phyloP scores from a whole-genome alignment of 2,329 filamentous ascomycete species.

The Calonectria pseudoreteaudii region DNA sequence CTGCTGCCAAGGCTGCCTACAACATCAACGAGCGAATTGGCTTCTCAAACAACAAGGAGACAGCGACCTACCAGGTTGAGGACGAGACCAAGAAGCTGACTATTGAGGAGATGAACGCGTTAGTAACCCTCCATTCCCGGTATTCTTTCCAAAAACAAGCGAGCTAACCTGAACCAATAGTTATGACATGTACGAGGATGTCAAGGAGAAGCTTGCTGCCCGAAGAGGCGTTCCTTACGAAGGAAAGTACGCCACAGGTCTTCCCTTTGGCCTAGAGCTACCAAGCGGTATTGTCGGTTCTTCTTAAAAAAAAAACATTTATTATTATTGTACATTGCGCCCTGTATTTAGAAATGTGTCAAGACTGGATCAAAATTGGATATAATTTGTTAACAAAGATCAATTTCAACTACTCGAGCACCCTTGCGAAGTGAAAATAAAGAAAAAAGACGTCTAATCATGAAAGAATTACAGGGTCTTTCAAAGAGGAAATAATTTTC shows the following conservation, averaged over 20 bases:
- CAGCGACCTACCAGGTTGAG: constrained; percentile 69
- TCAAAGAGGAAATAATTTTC: background rate
- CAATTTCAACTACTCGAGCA: background rate
- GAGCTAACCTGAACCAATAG: constrained; percentile 40
- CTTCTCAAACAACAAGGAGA: constrained; percentile 71
- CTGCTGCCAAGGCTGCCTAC: constrained; percentile 67
- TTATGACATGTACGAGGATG: constrained; percentile 70
- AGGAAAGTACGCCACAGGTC: constrained; percentile 12
- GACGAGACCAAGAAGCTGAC: constrained; percentile 72
- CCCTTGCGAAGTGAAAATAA: background rate
- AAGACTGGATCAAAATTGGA: background rate
- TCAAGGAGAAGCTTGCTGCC: constrained; percentile 60
- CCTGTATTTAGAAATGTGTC: background rate
- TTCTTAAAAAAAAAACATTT: background rate
- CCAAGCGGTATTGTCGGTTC: constrained; percentile 20
- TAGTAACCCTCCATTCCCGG: constrained; percentile 42
- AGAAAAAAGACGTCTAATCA: background rate
- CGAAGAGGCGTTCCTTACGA: constrained; percentile 13
- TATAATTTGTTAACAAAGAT: background rate
- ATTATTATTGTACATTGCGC: background rate
- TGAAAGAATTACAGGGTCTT: background rate
- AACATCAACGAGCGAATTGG: constrained; percentile 75
- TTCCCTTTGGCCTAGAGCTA: constrained; percentile 21
- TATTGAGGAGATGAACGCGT: constrained; percentile 77
- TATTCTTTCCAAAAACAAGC: background rate